A percentile compares a stretch with the other conserved stretches of the same genome.
These are phyloP conservation scores for Chlorella sp. DNA, from an alignment of 139 green algal species.

Conservation along the genomic window DNA sequence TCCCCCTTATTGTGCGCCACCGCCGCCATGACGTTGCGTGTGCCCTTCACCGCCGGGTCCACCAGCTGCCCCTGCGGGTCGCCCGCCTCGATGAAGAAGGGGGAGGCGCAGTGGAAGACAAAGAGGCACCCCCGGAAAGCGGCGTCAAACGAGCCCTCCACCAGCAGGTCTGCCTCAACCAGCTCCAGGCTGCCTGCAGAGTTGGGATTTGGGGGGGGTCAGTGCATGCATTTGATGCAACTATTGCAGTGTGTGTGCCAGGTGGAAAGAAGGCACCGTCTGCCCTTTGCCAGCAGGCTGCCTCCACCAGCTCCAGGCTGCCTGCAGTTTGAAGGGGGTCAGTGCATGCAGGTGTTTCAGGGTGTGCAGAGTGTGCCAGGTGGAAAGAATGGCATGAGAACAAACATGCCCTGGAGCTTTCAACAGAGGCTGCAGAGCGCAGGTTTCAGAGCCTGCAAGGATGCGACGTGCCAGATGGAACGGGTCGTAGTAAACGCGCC, in stretches of 20 bases:
- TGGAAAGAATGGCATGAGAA: no score
- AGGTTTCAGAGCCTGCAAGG: no score
- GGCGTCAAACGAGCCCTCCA: conserved; percentile 48
- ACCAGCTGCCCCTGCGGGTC: conserved; percentile 66
- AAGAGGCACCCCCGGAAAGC: conserved; percentile 54
- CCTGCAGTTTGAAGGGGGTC: background rate
- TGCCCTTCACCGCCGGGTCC: conserved; percentile 60
- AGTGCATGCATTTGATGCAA: background rate
- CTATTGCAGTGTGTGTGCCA: no score
- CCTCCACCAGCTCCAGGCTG: conserved; percentile 55
- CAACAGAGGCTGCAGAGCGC: no score
- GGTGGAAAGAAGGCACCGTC: no score
- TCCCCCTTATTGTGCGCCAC: conserved; percentile 54
- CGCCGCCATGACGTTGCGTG: conserved; percentile 63
- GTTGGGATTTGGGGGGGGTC: background rate
- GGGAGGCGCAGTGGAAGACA: conserved; percentile 82
- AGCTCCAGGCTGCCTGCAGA: conserved; percentile 48
- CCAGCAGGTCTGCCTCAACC: conserved; percentile 60
- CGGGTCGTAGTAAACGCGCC: no score
- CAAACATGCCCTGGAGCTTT: no score
- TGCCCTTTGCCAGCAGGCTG: conserved; percentile 50
- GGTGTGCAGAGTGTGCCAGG: background rate
- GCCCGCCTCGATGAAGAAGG: conserved; percentile 69
- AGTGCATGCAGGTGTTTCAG: background rate
- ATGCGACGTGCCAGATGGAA: no score